Percentiles rank a stretch among this genome's conserved stretches.
Conservation (phyloP, 2,329 filamentous ascomycete species). For the Anthostomella pinea region DNA sequence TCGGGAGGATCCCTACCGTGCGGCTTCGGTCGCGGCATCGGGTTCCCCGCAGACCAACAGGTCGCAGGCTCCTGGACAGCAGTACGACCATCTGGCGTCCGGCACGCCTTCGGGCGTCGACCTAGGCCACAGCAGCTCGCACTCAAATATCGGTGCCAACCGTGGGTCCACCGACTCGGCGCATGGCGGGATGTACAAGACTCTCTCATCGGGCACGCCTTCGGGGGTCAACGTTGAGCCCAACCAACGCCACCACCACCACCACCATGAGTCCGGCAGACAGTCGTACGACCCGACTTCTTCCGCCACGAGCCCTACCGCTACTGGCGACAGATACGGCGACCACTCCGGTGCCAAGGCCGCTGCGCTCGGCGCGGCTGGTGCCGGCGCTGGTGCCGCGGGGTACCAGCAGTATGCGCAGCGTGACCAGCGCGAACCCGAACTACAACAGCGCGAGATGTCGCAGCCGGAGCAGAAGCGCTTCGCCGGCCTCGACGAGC, state of each 20-base stretch:
- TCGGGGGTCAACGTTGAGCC: conserved; percentile 18
- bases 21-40: too few relatives aligned
- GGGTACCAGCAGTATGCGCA: too few relatives aligned
- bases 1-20: too few relatives aligned
- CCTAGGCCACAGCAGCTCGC: neutral
- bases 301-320: neutral
- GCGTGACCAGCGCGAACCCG: too few relatives aligned
- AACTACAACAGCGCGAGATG: too few relatives aligned
- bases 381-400: neutral
- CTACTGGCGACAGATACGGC: neutral
- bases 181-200: conserved; percentile 19
- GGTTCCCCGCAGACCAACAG: too few relatives aligned
- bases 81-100: conserved; percentile 21
- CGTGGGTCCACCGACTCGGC: conserved; percentile 9
- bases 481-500: too few relatives aligned
- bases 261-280: neutral
- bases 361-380: conserved; percentile 1
- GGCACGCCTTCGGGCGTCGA: conserved; percentile 24
- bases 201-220: conserved; percentile 12
- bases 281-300: neutral
- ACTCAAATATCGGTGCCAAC: conserved; percentile 4
- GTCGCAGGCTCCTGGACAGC: conserved; percentile 2
- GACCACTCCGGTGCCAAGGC: neutral
- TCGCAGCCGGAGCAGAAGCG: too few relatives aligned
- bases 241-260: neutral